Evolutionary conservation across 176 grass and related monocot genomes (phyloP).

Genomic region (Cymbopogon citratus): DNA sequence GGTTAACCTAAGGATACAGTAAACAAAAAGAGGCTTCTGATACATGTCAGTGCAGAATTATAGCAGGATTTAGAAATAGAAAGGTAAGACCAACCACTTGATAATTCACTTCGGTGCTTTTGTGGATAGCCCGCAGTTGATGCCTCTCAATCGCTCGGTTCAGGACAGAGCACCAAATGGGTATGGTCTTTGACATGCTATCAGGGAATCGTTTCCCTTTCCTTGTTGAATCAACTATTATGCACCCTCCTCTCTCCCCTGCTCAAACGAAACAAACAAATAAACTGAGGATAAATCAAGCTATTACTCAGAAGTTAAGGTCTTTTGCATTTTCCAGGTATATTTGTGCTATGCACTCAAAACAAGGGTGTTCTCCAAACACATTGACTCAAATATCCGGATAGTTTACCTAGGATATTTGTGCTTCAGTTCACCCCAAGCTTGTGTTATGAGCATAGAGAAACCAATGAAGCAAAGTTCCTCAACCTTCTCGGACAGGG

Average conservation of each 20-base stretch:
- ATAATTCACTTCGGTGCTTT: not conserved
- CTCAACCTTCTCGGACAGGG: not conserved
- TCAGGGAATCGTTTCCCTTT: conserved; percentile 90
- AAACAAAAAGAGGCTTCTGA: not conserved
- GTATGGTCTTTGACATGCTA: conserved; percentile 97
- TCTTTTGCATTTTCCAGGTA: not conserved
- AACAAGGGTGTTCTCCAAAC: not conserved
- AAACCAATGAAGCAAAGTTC: not conserved
- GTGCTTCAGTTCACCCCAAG: not conserved
- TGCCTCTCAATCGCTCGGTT: conserved; percentile 76
- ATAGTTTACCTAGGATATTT: not conserved
- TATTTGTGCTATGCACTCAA: not conserved
- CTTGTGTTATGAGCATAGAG: not conserved
- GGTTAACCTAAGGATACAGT: not conserved
- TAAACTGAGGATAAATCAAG: not conserved
- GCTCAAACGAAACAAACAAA: conserved; percentile 26
- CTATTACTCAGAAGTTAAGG: not conserved
- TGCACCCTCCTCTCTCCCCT: conserved; percentile 92
- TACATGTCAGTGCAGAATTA: not conserved
- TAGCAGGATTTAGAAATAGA: not conserved
- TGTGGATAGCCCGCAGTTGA: conserved; percentile 16
- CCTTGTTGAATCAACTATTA: conserved; percentile 90
- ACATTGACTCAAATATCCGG: not conserved
- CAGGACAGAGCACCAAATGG: conserved; percentile 82
- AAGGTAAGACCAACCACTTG: conserved; percentile 31